Evolutionary conservation across 345 rosid species (phyloP).

Genomic region (Sapria himalayana): DNA sequence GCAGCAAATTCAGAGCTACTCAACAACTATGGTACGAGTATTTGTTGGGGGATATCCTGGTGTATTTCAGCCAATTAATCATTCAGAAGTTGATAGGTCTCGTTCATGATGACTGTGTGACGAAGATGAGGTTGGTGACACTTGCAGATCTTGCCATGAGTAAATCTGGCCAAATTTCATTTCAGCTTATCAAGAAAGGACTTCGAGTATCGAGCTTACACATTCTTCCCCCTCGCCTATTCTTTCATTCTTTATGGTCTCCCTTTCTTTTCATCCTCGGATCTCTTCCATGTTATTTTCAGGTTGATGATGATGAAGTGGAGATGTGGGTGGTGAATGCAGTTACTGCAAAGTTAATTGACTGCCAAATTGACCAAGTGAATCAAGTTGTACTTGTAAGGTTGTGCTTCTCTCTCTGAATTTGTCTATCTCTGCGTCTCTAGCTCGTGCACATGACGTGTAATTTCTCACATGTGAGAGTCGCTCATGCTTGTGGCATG

Average conservation of each 20-base stretch:
- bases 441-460: not conserved
- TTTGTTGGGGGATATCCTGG: too few relatives aligned
- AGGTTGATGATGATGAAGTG: constrained; percentile 71
- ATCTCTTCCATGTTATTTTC: constrained; percentile 5
- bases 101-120: constrained; percentile 63
- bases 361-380: constrained; percentile 87
- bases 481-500: too few relatives aligned
- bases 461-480: too few relatives aligned
- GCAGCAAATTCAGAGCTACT: constrained; percentile 44
- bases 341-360: constrained; percentile 51
- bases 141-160: constrained; percentile 53
- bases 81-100: constrained; percentile 24
- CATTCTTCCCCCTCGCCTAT: constrained; percentile 2
- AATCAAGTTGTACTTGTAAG: constrained; percentile 64
- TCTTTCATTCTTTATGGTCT: not conserved
- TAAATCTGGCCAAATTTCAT: constrained; percentile 57
- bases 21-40: constrained; percentile 46
- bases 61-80: too few relatives aligned
- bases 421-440: not conserved
- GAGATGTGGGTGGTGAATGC: constrained; percentile 85
- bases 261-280: too few relatives aligned
- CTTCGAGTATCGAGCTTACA: constrained; percentile 33
- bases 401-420: constrained; percentile 10
- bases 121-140: constrained; percentile 78
- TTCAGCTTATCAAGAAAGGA: constrained; percentile 36